Percentiles rank a stretch among this genome's conserved stretches.
phyloP scores from a whole-genome alignment of 176 grass and related monocot genomes.

The Cocos nucifera region DNA sequence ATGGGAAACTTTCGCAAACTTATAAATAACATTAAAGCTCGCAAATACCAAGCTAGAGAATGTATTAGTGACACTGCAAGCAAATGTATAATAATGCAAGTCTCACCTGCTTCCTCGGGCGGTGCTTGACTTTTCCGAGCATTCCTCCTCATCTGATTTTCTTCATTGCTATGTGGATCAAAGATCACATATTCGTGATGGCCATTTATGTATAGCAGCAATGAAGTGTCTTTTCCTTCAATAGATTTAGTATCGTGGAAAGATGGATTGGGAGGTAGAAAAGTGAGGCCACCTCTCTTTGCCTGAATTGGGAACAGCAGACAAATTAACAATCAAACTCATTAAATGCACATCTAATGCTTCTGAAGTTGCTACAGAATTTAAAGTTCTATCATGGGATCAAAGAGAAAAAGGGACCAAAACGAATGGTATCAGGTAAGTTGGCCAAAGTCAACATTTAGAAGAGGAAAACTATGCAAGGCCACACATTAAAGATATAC shows the following conservation, averaged over 20 bases:
- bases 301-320: constrained; percentile 29
- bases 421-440: too few relatives aligned
- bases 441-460: too few relatives aligned
- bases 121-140: constrained; percentile 28
- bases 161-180: constrained; percentile 53
- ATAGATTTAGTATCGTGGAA: constrained; percentile 17
- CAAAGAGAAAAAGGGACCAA: too few relatives aligned
- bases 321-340: neutral
- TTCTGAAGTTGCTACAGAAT: neutral
- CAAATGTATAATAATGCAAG: constrained; percentile 8
- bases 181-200: constrained; percentile 72
- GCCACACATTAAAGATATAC: too few relatives aligned
- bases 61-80: neutral
- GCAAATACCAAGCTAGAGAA: too few relatives aligned
- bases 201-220: constrained; percentile 59
- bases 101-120: constrained; percentile 49
- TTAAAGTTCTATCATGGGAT: neutral
- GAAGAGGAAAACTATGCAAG: too few relatives aligned
- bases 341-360: constrained; percentile 5
- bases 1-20: too few relatives aligned
- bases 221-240: constrained; percentile 17
- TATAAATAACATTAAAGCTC: too few relatives aligned
- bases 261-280: constrained; percentile 38
- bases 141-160: constrained; percentile 18
- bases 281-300: constrained; percentile 59